Base-by-base conservation (phyloP, 169 alveolate genomes). In the Plasmodium gonderi region DNA sequence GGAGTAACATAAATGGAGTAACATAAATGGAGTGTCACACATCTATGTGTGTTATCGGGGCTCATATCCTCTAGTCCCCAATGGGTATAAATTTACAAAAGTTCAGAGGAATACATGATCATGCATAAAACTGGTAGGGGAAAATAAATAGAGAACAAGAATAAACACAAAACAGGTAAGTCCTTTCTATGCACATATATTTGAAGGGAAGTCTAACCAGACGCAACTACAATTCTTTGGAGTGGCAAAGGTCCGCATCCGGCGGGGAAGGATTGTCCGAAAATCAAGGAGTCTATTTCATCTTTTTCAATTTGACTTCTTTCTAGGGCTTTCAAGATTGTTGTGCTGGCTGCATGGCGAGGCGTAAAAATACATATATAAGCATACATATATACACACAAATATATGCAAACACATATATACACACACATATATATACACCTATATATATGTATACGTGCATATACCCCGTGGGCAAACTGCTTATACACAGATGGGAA, bases 231-330 rank as follows among this genome's bases (percentile, higher is more conserved):
- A 9, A 95, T 87, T 31, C 93, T 94, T 36, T 91, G 95, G 38
- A 94, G 79, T 4, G 95, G 95, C 20, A 94, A 51, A 6, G 97
- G 95, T 12, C 97, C 97, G 33, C 87, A 68, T 9, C 97, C 97
- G 26, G 79, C 42, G 9, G 96, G 47, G 75, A 92, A 83, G 1
- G 95, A 95, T 72, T 95, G 97, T 6, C 96, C 94, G 75, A 95
- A 78, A 44, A 95, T 79, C 29, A 95, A 45, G 17, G 74, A 78
- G 44, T 95, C 97, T 12, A 95, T 44, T 1, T 44, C 31, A 7
- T 95, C 91, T 20, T 77, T 75, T 38, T 87, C 80, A 31, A 79
- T 65, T 69, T 90, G 83, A 23, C 97, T 91, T 49, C 82, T 64
- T 69, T 79, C 94, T 14, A 95, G 72, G 54, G 96, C 95, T 26